Evolutionary conservation across 2,329 filamentous ascomycete genomes (phyloP), one percentile per base, ranked within the genome.

Genomic region (Paracamarosporium sp.): DNA sequence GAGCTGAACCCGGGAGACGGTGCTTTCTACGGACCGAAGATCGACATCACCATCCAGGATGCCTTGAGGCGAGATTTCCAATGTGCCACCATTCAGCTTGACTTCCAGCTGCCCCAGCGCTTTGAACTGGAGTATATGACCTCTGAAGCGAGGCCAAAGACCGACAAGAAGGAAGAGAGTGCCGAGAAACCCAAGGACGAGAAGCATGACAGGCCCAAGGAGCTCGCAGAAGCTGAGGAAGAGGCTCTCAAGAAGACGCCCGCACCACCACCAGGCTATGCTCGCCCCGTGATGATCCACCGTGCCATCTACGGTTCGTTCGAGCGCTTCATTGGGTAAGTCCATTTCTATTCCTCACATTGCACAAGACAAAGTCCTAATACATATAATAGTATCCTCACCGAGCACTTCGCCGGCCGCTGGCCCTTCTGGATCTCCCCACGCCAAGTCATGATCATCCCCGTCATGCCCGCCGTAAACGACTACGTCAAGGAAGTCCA

Each of bases 21-120:
- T 73, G 95, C 95, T 52, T 99, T 98, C 81, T 99, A 99, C 77
- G 95, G 95, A 1, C 95, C 95, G 50, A 99, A 99, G 86, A 97
- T 98, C 68, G 95, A 99, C 70, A 95, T 99, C 72, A 96, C 92
- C 60, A 93, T 99, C 71, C 89, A 88, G 50, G 94, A 97, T 78
- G 92, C 92, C 44, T 82, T 97, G 65, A 88, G 88, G 78, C 87
- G 93, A 75, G 91, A 93, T 59, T 91, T 88, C 81, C 91, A 96
- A 78, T 96, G 92, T 72, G 92, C 94, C 67, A 98, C 94, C 12
- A 96, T 98, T 66, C 94, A 98, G 80, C 86, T 96, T 53, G 92
- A 96, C 76, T 96, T 96, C 81, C 90, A 97, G 73, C 85, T 91
- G 20, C 90, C 90, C 1, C 83, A 90, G 68, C 93, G 93, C 77